Percentiles rank a stretch among this genome's conserved stretches.
Conservation (phyloP, 2,329 filamentous ascomycete species). For the Cladosporium sphaerospermum region DNA sequence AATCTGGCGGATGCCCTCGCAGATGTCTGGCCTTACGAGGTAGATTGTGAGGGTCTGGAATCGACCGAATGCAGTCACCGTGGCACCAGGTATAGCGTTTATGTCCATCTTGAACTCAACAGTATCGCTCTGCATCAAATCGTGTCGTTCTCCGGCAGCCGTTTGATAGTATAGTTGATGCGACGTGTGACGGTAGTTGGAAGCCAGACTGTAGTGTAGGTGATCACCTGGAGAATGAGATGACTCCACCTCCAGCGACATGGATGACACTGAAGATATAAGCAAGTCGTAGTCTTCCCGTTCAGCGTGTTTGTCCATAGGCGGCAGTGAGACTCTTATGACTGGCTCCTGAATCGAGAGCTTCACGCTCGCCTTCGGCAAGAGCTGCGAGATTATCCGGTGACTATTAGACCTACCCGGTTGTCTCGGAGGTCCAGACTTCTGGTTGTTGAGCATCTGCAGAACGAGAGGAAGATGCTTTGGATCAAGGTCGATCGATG, state of each 20-base stretch:
- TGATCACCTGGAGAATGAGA: conserved; percentile 85
- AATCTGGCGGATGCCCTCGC: conserved; percentile 85
- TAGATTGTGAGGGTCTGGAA: conserved; percentile 83
- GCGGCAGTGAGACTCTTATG: conserved; percentile 77
- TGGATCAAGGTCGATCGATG: conserved; percentile 86
- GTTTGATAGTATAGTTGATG: conserved; percentile 95
- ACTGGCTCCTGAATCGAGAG: conserved; percentile 96
- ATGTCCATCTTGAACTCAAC: conserved; percentile 82
- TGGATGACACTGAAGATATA: conserved; percentile 88
- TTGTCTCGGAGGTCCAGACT: background rate
- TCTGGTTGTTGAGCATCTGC: conserved; percentile 56
- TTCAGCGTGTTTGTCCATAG: conserved; percentile 55
- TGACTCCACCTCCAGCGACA: conserved; percentile 88
- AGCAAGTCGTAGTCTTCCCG: conserved; percentile 88
- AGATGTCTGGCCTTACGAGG: conserved; percentile 87
- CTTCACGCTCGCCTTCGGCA: conserved; percentile 92
- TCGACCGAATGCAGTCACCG: conserved; percentile 71
- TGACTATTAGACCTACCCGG: conserved; percentile 38
- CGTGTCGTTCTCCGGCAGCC: conserved; percentile 71
- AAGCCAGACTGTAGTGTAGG: conserved; percentile 77
- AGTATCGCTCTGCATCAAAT: conserved; percentile 79
- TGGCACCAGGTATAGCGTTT: conserved; percentile 77
- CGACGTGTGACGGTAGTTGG: conserved; percentile 74
- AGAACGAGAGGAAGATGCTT: conserved; percentile 82
- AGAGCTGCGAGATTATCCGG: conserved; percentile 74